Percentiles rank a stretch among this genome's conserved stretches.
Evolutionary conservation across 805 yeast species (phyloP).

Genomic region (Candida lessepsii): DNA sequence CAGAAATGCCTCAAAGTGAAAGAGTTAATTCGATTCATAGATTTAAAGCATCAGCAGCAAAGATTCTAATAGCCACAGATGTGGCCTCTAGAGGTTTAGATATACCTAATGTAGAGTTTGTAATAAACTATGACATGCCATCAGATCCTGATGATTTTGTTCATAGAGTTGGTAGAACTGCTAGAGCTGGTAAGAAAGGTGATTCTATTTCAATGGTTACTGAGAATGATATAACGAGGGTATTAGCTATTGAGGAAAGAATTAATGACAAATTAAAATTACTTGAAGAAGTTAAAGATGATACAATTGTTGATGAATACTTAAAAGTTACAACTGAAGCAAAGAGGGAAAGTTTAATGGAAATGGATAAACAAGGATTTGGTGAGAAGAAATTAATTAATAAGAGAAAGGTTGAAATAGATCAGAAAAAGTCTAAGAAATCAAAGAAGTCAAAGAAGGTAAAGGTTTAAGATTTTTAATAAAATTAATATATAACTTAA

Average conservation of each 20-base stretch:
- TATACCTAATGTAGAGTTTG: constrained; percentile 89
- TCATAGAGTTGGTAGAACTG: constrained; percentile 98
- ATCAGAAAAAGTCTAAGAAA: too few species aligned
- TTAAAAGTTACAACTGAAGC: constrained; percentile 73
- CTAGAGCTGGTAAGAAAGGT: constrained; percentile 94
- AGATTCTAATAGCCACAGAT: constrained; percentile 91
- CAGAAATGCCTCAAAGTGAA: constrained; percentile 91
- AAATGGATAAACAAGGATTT: constrained; percentile 87
- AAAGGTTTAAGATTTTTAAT: too few species aligned
- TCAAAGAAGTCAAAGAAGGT: too few species aligned
- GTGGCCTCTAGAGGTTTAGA: constrained; percentile 97
- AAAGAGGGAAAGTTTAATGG: constrained; percentile 86
- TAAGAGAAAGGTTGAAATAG: constrained; percentile 31
- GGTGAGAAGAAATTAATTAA: constrained; percentile 68
- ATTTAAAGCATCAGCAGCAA: constrained; percentile 91
- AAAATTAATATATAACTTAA: too few species aligned
- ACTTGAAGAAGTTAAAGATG: constrained; percentile 70
- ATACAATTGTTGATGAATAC: constrained; percentile 69
- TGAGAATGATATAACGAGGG: constrained; percentile 78
- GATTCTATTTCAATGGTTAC: constrained; percentile 79
- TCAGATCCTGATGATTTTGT: constrained; percentile 95
- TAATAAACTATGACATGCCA: constrained; percentile 89
- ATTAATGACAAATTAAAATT: constrained; percentile 78
- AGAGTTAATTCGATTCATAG: constrained; percentile 89
- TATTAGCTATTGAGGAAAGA: constrained; percentile 83